These are phyloP conservation scores for Fusarium tjaetaba DNA, from an alignment of 2,329 filamentous ascomycete species.

Conservation along the genomic window DNA sequence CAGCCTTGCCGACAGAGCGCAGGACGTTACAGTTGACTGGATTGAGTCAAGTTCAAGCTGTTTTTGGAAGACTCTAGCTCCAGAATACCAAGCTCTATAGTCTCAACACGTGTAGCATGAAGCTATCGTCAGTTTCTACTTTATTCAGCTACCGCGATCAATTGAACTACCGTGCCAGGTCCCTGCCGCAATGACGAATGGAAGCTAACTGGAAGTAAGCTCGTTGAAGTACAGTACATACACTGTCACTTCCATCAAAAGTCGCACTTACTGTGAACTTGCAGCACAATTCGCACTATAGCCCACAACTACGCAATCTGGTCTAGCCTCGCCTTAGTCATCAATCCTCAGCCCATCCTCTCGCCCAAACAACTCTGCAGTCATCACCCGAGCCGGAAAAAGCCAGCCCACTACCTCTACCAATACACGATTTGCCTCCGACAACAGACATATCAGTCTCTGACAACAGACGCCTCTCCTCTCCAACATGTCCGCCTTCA, in stretches of 20 bases:
- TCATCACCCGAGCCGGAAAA: slow-evolving; percentile 45
- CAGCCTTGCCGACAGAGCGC: slow-evolving; percentile 19
- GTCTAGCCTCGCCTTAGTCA: slow-evolving; percentile 49
- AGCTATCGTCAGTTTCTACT: neutral
- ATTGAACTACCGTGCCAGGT: neutral
- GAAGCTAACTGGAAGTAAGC: slow-evolving; percentile 40
- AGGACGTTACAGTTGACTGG: neutral
- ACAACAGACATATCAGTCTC: slow-evolving; percentile 37
- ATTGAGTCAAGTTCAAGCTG: neutral
- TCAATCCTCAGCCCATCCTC: slow-evolving; percentile 45
- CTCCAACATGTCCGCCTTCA: slow-evolving; percentile 73
- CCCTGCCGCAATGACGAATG: slow-evolving; percentile 36
- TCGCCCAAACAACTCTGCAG: slow-evolving; percentile 46
- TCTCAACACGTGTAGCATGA: neutral
- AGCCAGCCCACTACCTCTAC: slow-evolving; percentile 41
- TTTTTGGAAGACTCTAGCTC: neutral
- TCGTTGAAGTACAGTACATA: slow-evolving; percentile 29
- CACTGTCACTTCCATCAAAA: slow-evolving; percentile 28
- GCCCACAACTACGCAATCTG: slow-evolving; percentile 36
- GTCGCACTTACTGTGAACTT: neutral
- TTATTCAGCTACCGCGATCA: neutral
- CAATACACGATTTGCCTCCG: slow-evolving; percentile 30
- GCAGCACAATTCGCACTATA: slow-evolving; percentile 44
- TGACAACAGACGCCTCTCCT: slow-evolving; percentile 31
- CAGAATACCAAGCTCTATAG: neutral